These are phyloP conservation scores for Musa schizocarpa DNA, from an alignment of 176 grass and related monocot species.

Conservation along the genomic window DNA sequence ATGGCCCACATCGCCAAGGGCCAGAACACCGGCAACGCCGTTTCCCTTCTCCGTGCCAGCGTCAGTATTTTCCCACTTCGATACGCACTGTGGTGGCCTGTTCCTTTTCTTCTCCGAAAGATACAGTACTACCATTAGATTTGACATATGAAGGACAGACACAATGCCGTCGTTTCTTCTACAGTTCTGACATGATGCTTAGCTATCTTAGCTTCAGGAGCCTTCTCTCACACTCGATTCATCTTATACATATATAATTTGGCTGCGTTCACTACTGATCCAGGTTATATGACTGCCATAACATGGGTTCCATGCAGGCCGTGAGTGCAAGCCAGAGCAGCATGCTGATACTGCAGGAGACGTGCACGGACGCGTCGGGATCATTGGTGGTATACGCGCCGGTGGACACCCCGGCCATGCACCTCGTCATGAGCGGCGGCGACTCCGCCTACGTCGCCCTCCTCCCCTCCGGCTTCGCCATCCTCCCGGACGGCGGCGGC, in stretches of 20 bases:
- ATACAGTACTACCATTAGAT: not conserved
- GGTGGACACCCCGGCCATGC: constrained; percentile 85
- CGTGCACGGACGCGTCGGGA: constrained; percentile 54
- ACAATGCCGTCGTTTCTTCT: not conserved
- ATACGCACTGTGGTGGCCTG: not conserved
- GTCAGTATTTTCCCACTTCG: constrained; percentile 36
- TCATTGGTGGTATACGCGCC: constrained; percentile 87
- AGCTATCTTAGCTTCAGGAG: not conserved
- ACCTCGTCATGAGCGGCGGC: constrained; percentile 67
- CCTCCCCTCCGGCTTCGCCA: constrained; percentile 65
- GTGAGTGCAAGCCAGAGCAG: constrained; percentile 49
- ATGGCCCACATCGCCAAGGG: constrained; percentile 79
- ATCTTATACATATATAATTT: not conserved
- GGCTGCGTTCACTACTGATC: not conserved
- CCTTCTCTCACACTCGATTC: not conserved
- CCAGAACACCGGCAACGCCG: constrained; percentile 70
- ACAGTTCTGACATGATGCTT: not conserved
- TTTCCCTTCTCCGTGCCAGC: constrained; percentile 65
- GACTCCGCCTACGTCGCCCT: constrained; percentile 61
- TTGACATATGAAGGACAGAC: not conserved
- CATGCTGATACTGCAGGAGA: constrained; percentile 95
- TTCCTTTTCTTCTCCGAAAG: not conserved
- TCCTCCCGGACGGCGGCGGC: constrained; percentile 41
- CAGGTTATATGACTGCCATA: not conserved
- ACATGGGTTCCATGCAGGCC: constrained; percentile 22